Evolutionary conservation across 2,329 filamentous ascomycete genomes (phyloP), one percentile per base, ranked within the genome.

Genomic region (Colletotrichum spaethianum): DNA sequence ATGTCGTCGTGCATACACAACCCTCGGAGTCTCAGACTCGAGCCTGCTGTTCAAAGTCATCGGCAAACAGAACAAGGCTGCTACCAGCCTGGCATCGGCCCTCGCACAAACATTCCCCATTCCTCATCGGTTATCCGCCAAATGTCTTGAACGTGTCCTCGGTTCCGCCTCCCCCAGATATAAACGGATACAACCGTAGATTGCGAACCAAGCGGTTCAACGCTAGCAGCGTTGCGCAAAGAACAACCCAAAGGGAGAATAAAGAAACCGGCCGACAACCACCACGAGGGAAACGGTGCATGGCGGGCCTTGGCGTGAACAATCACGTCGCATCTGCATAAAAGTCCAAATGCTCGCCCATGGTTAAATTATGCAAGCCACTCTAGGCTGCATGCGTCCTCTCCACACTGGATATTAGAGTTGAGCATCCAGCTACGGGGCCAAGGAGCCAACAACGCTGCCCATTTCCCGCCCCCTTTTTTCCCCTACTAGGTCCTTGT

Each of bases 381-480:
- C n/a, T 36, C 53, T 16, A 1, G 20, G n/a, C 6, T 36, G 53
- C 53, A 56, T n/a, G 26, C 26, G 7, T 38, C 11, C 20, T 12
- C 11, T n/a, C 33, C 12, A 38, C n/a, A 52, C 9, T 26, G 31
- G 33, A 56, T 52, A 52, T 52, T 52, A 28, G 48, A 26, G 14
- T 40, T 38, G 12, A 56, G n/a, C 53, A 8, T 18, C 18, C 5
- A 36, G 33, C 20, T 14, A 11, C 20, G 33, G 53, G 23, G 52
- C 20, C 52, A 14, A 55, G 52, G 20, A 31, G 18, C 40, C 23
- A 26, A 60, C 28, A 18, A 8, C 14, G 28, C 20, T n/a, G 16
- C 57, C 57, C 57, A 46, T 60, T 60, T 46, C 57, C 57, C 57
- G 20, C 60, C 59, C 44, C 60, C 44, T 26, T 62, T 62, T 50